Conservation (phyloP, 1,284 basidiomycete species). For the Sporisorium iseilematis-ciliati region DNA sequence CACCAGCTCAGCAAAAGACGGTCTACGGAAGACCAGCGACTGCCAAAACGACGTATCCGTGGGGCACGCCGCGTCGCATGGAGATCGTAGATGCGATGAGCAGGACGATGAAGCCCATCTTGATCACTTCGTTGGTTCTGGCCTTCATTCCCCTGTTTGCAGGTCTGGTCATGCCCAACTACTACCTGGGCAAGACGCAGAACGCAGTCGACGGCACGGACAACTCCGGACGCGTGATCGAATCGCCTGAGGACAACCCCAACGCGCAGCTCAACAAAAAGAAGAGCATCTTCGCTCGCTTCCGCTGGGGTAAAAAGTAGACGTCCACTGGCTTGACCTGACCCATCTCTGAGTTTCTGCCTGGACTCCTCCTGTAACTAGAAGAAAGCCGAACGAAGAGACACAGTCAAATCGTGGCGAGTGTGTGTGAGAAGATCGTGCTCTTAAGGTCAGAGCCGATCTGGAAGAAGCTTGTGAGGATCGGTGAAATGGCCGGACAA, state of each 20-base stretch:
- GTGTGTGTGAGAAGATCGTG: too few relatives aligned
- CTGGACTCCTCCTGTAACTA: too few relatives aligned
- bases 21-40: background rate
- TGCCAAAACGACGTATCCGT: constrained; percentile 8
- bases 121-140: constrained; percentile 23
- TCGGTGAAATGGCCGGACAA: too few relatives aligned
- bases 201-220: constrained; percentile 71
- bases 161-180: constrained; percentile 69
- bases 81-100: constrained; percentile 16
- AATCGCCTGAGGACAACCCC: constrained; percentile 15
- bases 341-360: too few relatives aligned
- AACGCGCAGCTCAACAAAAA: constrained; percentile 21
- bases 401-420: too few relatives aligned
- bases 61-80: constrained; percentile 10
- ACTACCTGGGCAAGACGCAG: constrained; percentile 71
- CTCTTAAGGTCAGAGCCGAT: too few relatives aligned
- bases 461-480: too few relatives aligned
- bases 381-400: too few relatives aligned
- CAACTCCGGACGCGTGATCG: constrained; percentile 22
- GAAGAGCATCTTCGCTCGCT: constrained; percentile 20
- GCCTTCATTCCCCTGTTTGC: constrained; percentile 70
- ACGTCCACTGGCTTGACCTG: background rate
- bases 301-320: constrained; percentile 1
- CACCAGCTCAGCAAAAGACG: constrained; percentile 31
- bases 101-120: constrained; percentile 27